Evolutionary conservation across 352 stramenopile species (phyloP).

Genomic region (Elongisporangium prolatum): DNA sequence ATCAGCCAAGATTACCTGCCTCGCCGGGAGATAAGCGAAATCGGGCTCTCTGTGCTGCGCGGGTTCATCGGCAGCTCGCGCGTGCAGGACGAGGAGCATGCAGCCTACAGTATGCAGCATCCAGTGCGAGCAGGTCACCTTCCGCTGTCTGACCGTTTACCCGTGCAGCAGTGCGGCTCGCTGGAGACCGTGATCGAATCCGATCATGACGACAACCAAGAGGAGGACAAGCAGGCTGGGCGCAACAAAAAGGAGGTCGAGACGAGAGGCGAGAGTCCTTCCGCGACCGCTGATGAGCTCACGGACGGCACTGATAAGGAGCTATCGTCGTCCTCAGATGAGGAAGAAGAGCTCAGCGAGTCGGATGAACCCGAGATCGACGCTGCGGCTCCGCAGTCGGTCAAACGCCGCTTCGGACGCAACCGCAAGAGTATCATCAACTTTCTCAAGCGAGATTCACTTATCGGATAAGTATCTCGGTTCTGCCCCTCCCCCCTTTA

Average conservation of each 20-base stretch:
- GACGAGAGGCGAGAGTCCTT: slow-evolving; percentile 26
- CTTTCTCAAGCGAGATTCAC: neutral
- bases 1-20: slow-evolving; percentile 55
- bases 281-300: slow-evolving; percentile 27
- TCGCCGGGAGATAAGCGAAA: slow-evolving; percentile 48
- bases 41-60: slow-evolving; percentile 60
- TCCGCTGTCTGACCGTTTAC: slow-evolving; percentile 33
- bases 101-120: slow-evolving; percentile 50
- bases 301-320: slow-evolving; percentile 29
- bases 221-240: slow-evolving; percentile 5
- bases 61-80: slow-evolving; percentile 60
- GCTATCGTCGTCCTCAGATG: slow-evolving; percentile 13
- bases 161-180: slow-evolving; percentile 56
- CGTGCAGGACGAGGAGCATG: slow-evolving; percentile 49
- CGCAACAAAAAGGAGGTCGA: slow-evolving; percentile 19
- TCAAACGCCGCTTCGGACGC: neutral
- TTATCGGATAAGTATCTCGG: neutral
- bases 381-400: neutral
- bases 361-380: neutral
- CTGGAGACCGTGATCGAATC: slow-evolving; percentile 62
- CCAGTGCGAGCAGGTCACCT: slow-evolving; percentile 44
- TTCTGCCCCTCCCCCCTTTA: neutral
- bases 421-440: neutral
- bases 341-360: neutral
- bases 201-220: slow-evolving; percentile 34